Percentiles rank a stretch among this genome's conserved stretches.
Evolutionary conservation across 2,329 filamentous ascomycete genomes (phyloP).

Genomic region (Dothideomycetidae sp.): DNA sequence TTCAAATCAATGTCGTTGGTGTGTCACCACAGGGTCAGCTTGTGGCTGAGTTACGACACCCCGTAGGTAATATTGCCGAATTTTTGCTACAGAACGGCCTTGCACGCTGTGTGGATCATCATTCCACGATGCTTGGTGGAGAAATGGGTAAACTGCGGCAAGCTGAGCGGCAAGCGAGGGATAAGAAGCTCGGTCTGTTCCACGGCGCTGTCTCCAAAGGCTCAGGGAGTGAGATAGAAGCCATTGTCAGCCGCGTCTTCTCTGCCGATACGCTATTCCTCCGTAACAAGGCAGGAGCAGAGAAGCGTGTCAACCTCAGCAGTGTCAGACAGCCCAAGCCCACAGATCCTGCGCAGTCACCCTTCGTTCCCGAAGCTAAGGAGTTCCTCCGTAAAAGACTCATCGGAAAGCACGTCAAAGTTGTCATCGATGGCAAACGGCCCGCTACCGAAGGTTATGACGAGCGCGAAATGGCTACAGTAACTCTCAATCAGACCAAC

Average conservation of each 20-base stretch:
- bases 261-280: conserved; percentile 82
- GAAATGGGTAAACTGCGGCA: conserved; percentile 77
- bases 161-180: conserved; percentile 75
- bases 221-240: conserved; percentile 53
- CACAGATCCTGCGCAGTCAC: conserved; percentile 71
- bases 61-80: conserved; percentile 75
- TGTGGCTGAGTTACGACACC: conserved; percentile 77
- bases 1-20: conserved; percentile 71
- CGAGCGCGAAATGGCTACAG: conserved; percentile 83
- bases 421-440: conserved; percentile 80
- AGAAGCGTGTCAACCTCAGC: conserved; percentile 84
- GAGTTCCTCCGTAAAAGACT: conserved; percentile 87
- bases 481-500: conserved; percentile 74
- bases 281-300: conserved; percentile 66
- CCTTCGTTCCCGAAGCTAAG: conserved; percentile 86
- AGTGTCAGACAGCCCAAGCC: conserved; percentile 88
- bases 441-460: conserved; percentile 83
- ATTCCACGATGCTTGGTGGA: conserved; percentile 77
- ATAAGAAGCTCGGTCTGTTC: conserved; percentile 63
- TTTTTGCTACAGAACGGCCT: conserved; percentile 81
- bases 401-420: conserved; percentile 89
- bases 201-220: conserved; percentile 63
- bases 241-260: conserved; percentile 69
- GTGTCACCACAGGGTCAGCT: conserved; percentile 81
- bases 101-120: conserved; percentile 86